Evolutionary conservation across 1,139 yeast species (phyloP), one percentile per base, ranked within the genome.

Genomic region (Ogataea hybrid): DNA sequence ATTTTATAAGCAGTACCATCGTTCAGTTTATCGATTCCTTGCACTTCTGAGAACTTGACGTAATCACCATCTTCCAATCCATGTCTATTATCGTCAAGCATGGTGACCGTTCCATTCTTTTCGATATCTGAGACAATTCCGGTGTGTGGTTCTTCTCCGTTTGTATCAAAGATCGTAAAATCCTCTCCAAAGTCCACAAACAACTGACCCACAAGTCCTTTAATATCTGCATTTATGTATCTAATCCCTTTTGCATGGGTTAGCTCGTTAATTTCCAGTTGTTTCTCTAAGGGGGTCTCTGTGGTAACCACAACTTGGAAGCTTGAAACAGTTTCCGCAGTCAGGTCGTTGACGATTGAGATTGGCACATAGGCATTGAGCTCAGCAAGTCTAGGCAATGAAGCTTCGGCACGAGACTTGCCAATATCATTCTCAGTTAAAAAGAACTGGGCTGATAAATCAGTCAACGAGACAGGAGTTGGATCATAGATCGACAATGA

Each of bases 71-170:
- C 96, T 68, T 89, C 88, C 44, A 92, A 71, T 10, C 96, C 96
- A 61, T 92, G 99, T 64, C 97, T 81, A 49, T 79, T 81, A 53
- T 89, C 97, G 60, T 86, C 96, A 56, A 90, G 75, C 73, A 87
- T 87, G 20, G 97, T 85, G 25, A 92, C 96, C 5, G 90, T 83
- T 41, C 98, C 98, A 58, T 87, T 77, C n/a, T 71, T 62, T 59
- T 89, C 96, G 49, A 92, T 82, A 59, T 86, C 95, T 1, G 95
- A 84, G 4, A 89, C 87, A 48, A 86, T 85, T 32, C 98, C 98
- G 4, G 81, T 63, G 38, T 72, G 70, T 17, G 96, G 96, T 64
- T 92, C 97, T 67, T 92, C 97, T 38, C 98, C 99, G 39, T 84
- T 87, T 36, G 81, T 75, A 61, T 92, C 98, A 47, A 84, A 71